Percentiles rank a stretch among this genome's conserved stretches.
phyloP scores from a whole-genome alignment of 1,284 basidiomycete species.

The Anthracocystis setariae region DNA sequence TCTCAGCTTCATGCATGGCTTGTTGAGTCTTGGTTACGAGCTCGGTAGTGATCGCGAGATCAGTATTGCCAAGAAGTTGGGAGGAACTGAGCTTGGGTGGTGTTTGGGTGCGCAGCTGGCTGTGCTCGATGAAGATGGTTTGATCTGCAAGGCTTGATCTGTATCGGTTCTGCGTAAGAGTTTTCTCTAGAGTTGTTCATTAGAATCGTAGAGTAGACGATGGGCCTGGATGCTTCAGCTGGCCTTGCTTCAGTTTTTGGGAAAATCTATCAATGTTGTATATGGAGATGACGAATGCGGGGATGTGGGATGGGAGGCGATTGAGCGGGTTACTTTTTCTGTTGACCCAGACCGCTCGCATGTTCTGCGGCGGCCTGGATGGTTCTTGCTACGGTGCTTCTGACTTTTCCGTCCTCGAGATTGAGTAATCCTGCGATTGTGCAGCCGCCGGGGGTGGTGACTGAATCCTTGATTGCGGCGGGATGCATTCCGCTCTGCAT shows the following conservation, averaged over 20 bases:
- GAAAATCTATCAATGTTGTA: neutral
- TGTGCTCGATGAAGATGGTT: constrained; percentile 55
- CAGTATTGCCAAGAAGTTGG: constrained; percentile 77
- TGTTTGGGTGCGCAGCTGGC: constrained; percentile 77
- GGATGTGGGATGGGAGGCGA: neutral
- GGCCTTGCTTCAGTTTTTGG: neutral
- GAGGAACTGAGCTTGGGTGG: constrained; percentile 94
- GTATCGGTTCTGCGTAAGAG: neutral
- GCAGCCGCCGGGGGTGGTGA: constrained; percentile 97
- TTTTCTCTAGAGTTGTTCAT: neutral
- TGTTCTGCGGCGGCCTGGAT: constrained; percentile 76
- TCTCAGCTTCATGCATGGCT: constrained; percentile 90
- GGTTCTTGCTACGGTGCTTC: constrained; percentile 92
- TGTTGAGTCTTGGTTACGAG: constrained; percentile 76
- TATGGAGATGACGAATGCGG: neutral
- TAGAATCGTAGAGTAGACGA: too few relatives aligned
- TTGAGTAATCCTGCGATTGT: constrained; percentile 96
- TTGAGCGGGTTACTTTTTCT: constrained; percentile 26
- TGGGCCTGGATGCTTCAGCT: too few relatives aligned
- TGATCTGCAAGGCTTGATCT: constrained; percentile 48
- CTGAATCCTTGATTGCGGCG: constrained; percentile 95
- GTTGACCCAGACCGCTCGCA: constrained; percentile 61
- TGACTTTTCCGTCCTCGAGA: constrained; percentile 91
- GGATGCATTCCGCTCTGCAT: constrained; percentile 88
- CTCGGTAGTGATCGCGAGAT: constrained; percentile 73